phyloP scores from a whole-genome alignment of 2,329 filamentous ascomycete genomes.

The Nemania serpens region DNA sequence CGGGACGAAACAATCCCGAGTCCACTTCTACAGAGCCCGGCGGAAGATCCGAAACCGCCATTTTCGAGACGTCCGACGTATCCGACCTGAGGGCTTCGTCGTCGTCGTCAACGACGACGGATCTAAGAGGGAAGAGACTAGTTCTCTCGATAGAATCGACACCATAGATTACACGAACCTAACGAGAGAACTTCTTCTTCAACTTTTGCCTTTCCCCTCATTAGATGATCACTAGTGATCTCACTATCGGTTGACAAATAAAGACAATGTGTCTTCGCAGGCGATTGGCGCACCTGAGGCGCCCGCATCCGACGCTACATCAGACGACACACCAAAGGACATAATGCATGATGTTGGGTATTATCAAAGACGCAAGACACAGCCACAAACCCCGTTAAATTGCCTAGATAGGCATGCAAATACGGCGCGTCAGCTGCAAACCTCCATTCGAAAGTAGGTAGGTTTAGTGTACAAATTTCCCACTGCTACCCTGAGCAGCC shows the following conservation, averaged over 20 bases:
- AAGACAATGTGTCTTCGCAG: background rate
- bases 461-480: background rate
- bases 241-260: slow-evolving; percentile 18
- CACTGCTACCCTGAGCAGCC: background rate
- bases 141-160: no score
- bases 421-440: slow-evolving; percentile 2
- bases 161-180: no score
- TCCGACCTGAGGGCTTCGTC: background rate
- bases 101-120: background rate
- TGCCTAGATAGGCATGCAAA: slow-evolving; percentile 19
- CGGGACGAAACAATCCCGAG: background rate
- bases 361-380: slow-evolving; percentile 4
- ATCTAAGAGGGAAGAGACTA: no score
- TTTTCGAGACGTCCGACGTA: background rate
- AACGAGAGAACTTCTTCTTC: no score
- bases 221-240: no score
- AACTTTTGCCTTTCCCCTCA: no score
- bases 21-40: background rate
- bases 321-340: background rate
- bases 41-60: background rate
- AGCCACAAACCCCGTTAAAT: slow-evolving; percentile 17
- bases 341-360: background rate
- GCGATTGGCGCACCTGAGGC: background rate
- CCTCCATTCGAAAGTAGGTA: no score
- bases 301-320: background rate